Evolutionary conservation across 352 stramenopile genomes (phyloP).

Genomic region (Phytopythium mirpurense): DNA sequence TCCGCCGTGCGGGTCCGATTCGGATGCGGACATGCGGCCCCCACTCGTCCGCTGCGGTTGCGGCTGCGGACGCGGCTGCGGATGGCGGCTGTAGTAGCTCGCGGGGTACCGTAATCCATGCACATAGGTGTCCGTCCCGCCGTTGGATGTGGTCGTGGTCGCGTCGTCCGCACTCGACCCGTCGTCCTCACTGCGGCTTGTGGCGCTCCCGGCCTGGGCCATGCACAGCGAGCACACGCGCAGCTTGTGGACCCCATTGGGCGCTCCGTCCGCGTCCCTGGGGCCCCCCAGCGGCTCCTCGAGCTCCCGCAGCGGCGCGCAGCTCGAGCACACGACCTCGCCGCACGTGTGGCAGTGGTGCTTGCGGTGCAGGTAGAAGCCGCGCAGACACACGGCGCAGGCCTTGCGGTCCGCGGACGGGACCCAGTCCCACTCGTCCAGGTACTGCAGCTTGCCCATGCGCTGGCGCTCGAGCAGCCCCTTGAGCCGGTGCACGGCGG

Average conservation of each 20-base stretch:
- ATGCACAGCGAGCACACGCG: slow-evolving; percentile 73
- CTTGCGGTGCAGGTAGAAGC: slow-evolving; percentile 77
- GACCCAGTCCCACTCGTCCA: slow-evolving; percentile 80
- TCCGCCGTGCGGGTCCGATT: not conserved
- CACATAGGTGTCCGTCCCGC: slow-evolving; percentile 45
- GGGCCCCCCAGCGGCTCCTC: slow-evolving; percentile 52
- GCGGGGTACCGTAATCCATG: slow-evolving; percentile 24
- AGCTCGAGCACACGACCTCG: slow-evolving; percentile 72
- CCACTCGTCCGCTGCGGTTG: not conserved
- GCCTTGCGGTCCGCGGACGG: slow-evolving; percentile 65
- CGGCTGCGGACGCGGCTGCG: not conserved
- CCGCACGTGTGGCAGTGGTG: slow-evolving; percentile 73
- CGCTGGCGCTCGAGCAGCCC: slow-evolving; percentile 63
- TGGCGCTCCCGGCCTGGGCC: slow-evolving; percentile 30
- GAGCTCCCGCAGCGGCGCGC: slow-evolving; percentile 61
- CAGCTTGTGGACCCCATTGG: slow-evolving; percentile 35
- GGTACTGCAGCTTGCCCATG: slow-evolving; percentile 66
- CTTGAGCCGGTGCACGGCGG: slow-evolving; percentile 47
- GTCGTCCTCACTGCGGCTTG: slow-evolving; percentile 17
- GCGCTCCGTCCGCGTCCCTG: not conserved
- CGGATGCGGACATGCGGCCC: not conserved
- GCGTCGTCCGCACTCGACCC: slow-evolving; percentile 10
- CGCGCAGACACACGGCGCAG: slow-evolving; percentile 70
- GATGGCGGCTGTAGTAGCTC: slow-evolving; percentile 1
- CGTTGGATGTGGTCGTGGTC: slow-evolving; percentile 33